Evolutionary conservation across 1,284 basidiomycete species (phyloP).

Genomic region (Ustilago tritici): DNA sequence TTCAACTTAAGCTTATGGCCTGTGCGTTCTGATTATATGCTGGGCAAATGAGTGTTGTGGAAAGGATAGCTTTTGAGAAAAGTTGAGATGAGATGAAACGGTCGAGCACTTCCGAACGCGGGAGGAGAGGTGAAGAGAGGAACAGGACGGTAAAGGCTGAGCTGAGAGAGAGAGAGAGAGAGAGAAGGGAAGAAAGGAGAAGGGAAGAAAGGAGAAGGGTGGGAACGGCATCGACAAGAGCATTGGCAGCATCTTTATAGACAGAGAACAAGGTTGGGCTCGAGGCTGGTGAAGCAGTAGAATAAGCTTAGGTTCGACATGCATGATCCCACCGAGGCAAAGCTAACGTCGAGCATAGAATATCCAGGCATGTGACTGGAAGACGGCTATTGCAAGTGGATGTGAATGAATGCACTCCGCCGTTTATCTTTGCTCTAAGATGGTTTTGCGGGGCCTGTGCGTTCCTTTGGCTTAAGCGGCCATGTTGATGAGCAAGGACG

Average conservation of each 20-base stretch:
- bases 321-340: neutral
- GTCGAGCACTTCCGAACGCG: slow-evolving; percentile 1
- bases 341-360: neutral
- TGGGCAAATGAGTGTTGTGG: neutral
- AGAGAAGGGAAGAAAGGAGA: neutral
- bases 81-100: slow-evolving; percentile 1
- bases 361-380: too few relatives aligned
- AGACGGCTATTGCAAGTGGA: too few relatives aligned
- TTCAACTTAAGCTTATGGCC: neutral
- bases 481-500: neutral
- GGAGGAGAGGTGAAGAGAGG: neutral
- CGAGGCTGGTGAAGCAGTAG: neutral
- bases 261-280: neutral
- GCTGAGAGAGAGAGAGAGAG: neutral
- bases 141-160: neutral
- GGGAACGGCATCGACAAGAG: neutral
- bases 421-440: slow-evolving; percentile 2
- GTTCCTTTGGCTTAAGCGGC: neutral
- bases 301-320: slow-evolving; percentile 1
- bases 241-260: slow-evolving; percentile 5
- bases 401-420: slow-evolving; percentile 12
- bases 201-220: neutral
- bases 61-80: neutral
- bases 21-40: neutral
- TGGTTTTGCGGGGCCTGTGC: neutral